Evolutionary conservation across 225 moss, liverwort and hornwort genomes (phyloP).

Genomic region (Sphagnum contortum): DNA sequence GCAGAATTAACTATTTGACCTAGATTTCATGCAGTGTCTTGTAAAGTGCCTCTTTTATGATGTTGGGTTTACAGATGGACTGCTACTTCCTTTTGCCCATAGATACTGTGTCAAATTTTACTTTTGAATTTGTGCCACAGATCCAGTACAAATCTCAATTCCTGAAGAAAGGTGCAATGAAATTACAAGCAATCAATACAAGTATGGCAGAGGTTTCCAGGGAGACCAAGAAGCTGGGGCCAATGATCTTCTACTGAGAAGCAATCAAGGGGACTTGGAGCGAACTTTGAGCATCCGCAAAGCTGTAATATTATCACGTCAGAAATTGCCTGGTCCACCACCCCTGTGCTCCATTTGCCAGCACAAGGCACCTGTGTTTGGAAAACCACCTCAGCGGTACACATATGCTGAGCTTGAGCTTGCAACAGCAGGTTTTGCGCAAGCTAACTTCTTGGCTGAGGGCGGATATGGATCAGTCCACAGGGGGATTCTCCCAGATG

Average conservation of each 20-base stretch:
- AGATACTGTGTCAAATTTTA: too few species aligned
- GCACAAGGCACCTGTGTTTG: conserved; percentile 54
- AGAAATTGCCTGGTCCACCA: conserved; percentile 54
- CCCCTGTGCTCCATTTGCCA: conserved; percentile 56
- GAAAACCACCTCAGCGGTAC: conserved; percentile 63
- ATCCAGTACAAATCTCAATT: too few species aligned
- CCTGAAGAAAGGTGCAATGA: too few species aligned
- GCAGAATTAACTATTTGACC: too few species aligned
- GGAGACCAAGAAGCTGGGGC: conserved; percentile 47
- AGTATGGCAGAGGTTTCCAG: conserved; percentile 19
- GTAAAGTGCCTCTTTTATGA: too few species aligned
- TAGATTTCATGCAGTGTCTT: too few species aligned
- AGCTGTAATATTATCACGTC: conserved; percentile 32
- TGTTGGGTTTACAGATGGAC: too few species aligned
- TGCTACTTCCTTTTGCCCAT: too few species aligned
- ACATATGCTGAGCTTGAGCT: conserved; percentile 55
- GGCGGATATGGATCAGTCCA: conserved; percentile 69
- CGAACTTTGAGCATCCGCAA: conserved; percentile 35
- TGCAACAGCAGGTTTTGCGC: conserved; percentile 55
- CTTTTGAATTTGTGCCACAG: too few species aligned
- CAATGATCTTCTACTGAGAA: conserved; percentile 18
- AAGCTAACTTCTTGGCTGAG: conserved; percentile 55
- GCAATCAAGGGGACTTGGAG: conserved; percentile 33
- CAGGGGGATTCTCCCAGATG: conserved; percentile 49
- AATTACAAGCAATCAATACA: too few species aligned